Conservation (phyloP, 139 green algal genomes). For the Prasinococcaceae sp. region DNA sequence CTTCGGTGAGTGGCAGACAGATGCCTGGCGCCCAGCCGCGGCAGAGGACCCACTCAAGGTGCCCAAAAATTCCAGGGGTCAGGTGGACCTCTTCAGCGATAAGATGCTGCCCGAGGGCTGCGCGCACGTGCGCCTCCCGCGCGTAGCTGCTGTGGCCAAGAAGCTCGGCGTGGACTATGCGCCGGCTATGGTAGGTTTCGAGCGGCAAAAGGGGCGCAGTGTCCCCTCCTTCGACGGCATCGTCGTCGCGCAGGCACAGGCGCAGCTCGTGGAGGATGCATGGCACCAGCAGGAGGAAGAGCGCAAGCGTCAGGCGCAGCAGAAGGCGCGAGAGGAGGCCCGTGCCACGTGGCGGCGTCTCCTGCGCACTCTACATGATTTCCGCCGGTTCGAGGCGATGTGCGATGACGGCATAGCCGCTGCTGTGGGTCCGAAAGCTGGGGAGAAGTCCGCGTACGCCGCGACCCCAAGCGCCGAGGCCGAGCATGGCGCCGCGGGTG, state of each 20-base stretch:
- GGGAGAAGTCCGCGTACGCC: too few relatives aligned
- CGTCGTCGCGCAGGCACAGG: constrained; percentile 19
- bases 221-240: constrained; percentile 22
- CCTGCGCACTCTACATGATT: too few relatives aligned
- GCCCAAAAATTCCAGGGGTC: constrained; percentile 21
- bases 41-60: constrained; percentile 10
- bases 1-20: constrained; percentile 26
- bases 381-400: too few relatives aligned
- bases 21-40: constrained; percentile 13
- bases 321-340: too few relatives aligned
- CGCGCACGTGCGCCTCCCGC: constrained; percentile 21
- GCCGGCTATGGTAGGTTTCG: constrained; percentile 26
- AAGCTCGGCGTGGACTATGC: constrained; percentile 25
- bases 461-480: too few relatives aligned
- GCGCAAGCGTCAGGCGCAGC: too few relatives aligned
- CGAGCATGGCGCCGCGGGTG: too few relatives aligned
- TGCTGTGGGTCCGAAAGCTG: too few relatives aligned
- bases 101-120: constrained; percentile 19
- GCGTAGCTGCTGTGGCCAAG: constrained; percentile 5
- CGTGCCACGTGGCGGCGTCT: too few relatives aligned
- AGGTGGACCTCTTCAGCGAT: constrained; percentile 22
- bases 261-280: constrained; percentile 12
- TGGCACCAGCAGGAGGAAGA: too few relatives aligned
- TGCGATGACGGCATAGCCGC: too few relatives aligned
- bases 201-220: constrained; percentile 17